These are phyloP conservation scores for Trichophyton schoenleinii DNA, from an alignment of 2,329 filamentous ascomycete genomes.

Conservation along the genomic window DNA sequence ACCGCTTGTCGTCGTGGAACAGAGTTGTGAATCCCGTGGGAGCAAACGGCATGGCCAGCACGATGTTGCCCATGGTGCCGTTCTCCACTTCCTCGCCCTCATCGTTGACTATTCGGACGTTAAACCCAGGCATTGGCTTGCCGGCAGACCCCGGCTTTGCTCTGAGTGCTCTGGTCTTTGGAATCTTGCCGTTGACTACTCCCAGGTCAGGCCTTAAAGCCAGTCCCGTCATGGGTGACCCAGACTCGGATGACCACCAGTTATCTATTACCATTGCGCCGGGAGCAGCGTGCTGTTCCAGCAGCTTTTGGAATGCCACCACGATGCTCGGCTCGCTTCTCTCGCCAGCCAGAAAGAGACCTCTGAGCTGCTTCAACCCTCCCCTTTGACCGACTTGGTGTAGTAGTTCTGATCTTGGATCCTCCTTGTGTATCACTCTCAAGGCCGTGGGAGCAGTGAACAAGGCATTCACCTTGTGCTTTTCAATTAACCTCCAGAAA, in stretches of 20 bases:
- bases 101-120: constrained; percentile 75
- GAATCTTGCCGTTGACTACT: constrained; percentile 37
- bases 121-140: constrained; percentile 83
- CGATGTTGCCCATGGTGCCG: constrained; percentile 82
- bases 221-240: constrained; percentile 55
- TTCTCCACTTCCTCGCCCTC: constrained; percentile 56
- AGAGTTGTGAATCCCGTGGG: constrained; percentile 77
- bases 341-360: constrained; percentile 77
- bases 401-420: constrained; percentile 60
- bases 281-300: constrained; percentile 52
- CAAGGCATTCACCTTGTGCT: constrained; percentile 71
- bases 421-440: constrained; percentile 74
- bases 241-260: constrained; percentile 63
- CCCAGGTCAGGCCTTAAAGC: constrained; percentile 52
- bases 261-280: constrained; percentile 56
- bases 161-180: constrained; percentile 36
- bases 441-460: constrained; percentile 83
- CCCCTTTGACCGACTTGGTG: constrained; percentile 50
- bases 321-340: constrained; percentile 79
- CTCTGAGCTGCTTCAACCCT: constrained; percentile 59
- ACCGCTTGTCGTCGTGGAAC: constrained; percentile 74
- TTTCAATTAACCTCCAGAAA: constrained; percentile 77
- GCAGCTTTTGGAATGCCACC: constrained; percentile 62
- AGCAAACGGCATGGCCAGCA: constrained; percentile 67
- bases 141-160: constrained; percentile 73